phyloP scores from a whole-genome alignment of 2,329 filamentous ascomycete genomes.

The Lachnellula hyalina region DNA sequence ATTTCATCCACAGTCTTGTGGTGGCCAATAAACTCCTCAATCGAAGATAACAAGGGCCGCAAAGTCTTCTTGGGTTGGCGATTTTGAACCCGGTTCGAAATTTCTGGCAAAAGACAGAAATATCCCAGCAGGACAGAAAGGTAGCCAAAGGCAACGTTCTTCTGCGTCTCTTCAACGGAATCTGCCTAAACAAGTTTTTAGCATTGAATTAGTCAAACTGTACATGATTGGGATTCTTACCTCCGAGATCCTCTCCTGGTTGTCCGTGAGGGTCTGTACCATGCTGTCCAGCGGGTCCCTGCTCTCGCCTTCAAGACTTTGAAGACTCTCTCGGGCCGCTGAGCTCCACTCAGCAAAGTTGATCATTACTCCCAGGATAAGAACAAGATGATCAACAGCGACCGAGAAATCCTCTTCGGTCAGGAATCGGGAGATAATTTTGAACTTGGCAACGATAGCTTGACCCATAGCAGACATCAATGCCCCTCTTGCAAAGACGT shows the following conservation, averaged over 20 bases:
- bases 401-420: conserved; percentile 44
- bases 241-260: conserved; percentile 60
- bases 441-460: conserved; percentile 48
- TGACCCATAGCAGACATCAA: conserved; percentile 46
- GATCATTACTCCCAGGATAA: conserved; percentile 77
- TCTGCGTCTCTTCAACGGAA: conserved; percentile 67
- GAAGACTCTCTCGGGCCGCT: conserved; percentile 48
- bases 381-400: conserved; percentile 64
- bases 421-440: conserved; percentile 42
- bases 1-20: conserved; percentile 51
- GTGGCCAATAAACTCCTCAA: conserved; percentile 57
- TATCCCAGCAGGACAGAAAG: conserved; percentile 80
- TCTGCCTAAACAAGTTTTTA: conserved; percentile 47
- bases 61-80: conserved; percentile 44
- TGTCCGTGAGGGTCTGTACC: conserved; percentile 61
- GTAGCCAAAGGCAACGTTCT: conserved; percentile 82
- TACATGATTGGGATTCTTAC: conserved; percentile 42
- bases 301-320: conserved; percentile 34
- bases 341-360: conserved; percentile 79
- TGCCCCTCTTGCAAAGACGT: conserved; percentile 58
- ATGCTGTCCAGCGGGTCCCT: conserved; percentile 52
- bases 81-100: conserved; percentile 38
- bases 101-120: conserved; percentile 55
- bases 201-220: not conserved
- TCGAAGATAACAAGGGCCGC: conserved; percentile 46